Evolutionary conservation across 2,329 filamentous ascomycete species (phyloP), one percentile per base, ranked within the genome.

Genomic region (Nothophoma quercina): DNA sequence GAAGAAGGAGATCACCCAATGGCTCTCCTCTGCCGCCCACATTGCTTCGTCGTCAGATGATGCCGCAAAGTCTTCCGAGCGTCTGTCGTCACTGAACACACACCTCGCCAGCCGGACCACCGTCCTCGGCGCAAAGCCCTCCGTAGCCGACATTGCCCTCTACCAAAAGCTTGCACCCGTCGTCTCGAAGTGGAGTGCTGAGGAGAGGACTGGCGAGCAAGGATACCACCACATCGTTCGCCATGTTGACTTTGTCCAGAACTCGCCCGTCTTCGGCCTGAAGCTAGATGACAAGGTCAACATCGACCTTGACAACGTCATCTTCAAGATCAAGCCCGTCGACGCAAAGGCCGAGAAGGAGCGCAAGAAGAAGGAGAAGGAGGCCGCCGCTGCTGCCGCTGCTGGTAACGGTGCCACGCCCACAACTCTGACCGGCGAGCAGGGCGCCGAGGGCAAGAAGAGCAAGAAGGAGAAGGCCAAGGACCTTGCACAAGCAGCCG

Each of bases 321-420:
- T 91, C 59, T 93, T 92, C 74, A 88, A 93, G 66, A 93, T 95
- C 79, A 93, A 93, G 64, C 90, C 90, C 16, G 86, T 93, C 57
- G 92, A 96, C 63, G 86, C 89, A 67, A 96, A 96, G 83, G 92
- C 92, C 50, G 93, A 97, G 83, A 97, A 97, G 82, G 93, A 97
- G 83, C 87, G 89, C 39, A 85, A 93, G 77, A 97, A 96, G 88
- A 96, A 96, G 82, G 92, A 96, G 79, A 96, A 96, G 83, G 90
- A 88, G 44, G 75, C 77, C 15, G 76, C 77, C 5, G 79, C 78
- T 23, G 79, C 72, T 34, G 86, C 85, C 29, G 51, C 44, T 12
- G 84, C 82, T 2, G 82, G 81, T 8, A 81, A 77, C 21, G 79
- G 77, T 34, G 75, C 73, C 25, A 77, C 77, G 9, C 67, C 74